Evolutionary conservation across 2,329 filamentous ascomycete species (phyloP).

Genomic region (Alternaria sp.): DNA sequence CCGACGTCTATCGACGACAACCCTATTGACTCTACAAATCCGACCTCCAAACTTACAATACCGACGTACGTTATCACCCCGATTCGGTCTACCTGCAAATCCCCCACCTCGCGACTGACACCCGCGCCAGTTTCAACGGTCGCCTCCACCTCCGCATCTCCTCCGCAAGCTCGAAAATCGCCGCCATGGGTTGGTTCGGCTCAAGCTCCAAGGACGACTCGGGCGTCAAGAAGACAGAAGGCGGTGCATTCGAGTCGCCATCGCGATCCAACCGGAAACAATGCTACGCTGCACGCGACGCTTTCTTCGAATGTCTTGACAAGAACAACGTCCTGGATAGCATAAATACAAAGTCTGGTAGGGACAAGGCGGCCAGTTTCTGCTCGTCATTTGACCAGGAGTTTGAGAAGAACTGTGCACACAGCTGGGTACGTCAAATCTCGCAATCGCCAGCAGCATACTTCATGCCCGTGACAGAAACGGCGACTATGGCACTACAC

Average conservation of each 20-base stretch:
- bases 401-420: constrained; percentile 86
- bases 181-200: constrained; percentile 60
- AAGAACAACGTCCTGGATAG: constrained; percentile 79
- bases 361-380: constrained; percentile 54
- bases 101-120: neutral
- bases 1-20: neutral
- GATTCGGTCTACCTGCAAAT: no score
- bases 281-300: constrained; percentile 91
- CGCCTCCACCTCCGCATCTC: constrained; percentile 7
- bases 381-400: constrained; percentile 66
- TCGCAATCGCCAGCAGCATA: neutral
- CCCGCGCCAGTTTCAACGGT: constrained; percentile 8
- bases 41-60: neutral
- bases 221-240: constrained; percentile 53
- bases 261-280: constrained; percentile 78
- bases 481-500: neutral
- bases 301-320: constrained; percentile 88
- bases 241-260: constrained; percentile 73
- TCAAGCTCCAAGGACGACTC: constrained; percentile 48
- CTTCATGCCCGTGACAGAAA: neutral
- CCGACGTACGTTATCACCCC: neutral
- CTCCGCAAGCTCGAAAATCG: constrained; percentile 16
- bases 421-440: constrained; percentile 78
- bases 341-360: constrained; percentile 63
- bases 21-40: neutral